These are phyloP conservation scores for Flammula alnicola DNA, from an alignment of 1,284 basidiomycete species.

Conservation along the genomic window DNA sequence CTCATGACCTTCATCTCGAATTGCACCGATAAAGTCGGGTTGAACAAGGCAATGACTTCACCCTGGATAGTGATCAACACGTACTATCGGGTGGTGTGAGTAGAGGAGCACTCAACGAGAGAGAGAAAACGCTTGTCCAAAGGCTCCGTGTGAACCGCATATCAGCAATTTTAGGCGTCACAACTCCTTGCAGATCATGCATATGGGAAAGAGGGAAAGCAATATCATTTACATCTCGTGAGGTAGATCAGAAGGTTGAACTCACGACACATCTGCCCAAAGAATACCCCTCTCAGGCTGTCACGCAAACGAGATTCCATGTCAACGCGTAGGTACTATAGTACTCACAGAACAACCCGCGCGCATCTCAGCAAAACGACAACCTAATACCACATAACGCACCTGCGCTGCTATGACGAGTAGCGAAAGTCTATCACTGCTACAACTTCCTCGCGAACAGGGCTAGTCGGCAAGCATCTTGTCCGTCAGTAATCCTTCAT, in stretches of 20 bases:
- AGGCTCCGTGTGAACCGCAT: conserved; percentile 2
- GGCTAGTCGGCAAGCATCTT: conserved; percentile 72
- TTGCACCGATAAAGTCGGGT: too few relatives aligned
- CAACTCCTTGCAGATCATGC: conserved; percentile 17
- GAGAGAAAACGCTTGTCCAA: conserved; percentile 1
- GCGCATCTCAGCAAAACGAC: conserved; percentile 41
- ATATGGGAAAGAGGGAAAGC: conserved; percentile 27
- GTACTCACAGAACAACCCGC: conserved; percentile 31
- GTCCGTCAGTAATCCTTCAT: conserved; percentile 81
- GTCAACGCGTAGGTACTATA: conserved; percentile 28
- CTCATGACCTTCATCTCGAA: neutral
- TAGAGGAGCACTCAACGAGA: conserved; percentile 18
- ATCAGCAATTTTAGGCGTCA: conserved; percentile 1
- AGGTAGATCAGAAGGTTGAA: conserved; percentile 48
- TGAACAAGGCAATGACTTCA: conserved; percentile 1
- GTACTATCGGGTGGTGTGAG: conserved; percentile 15
- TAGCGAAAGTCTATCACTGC: conserved; percentile 26
- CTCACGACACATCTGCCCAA: conserved; percentile 45
- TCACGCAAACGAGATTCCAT: conserved; percentile 26
- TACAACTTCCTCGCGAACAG: conserved; percentile 12
- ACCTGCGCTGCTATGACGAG: conserved; percentile 43
- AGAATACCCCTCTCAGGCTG: conserved; percentile 31
- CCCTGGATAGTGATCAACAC: conserved; percentile 22
- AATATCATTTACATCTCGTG: conserved; percentile 49
- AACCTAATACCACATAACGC: conserved; percentile 47